These are phyloP conservation scores for Colletotrichum sp. DNA, from an alignment of 2,329 filamentous ascomycete genomes.

Conservation along the genomic window DNA sequence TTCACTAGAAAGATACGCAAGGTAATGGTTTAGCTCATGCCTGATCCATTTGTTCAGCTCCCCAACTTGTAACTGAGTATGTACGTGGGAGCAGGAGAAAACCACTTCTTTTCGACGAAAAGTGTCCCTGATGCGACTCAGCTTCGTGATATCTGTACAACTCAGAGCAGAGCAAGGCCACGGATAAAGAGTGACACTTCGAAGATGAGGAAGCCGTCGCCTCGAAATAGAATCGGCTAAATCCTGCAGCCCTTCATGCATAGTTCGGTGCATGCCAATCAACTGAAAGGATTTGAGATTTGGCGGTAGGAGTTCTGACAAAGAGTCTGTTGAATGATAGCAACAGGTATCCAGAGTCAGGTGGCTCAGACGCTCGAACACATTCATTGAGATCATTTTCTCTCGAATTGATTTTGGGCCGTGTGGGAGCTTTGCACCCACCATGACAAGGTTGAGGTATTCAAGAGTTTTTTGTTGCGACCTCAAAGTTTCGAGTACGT, in stretches of 20 bases:
- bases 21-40: too few relatives aligned
- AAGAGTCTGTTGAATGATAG: neutral
- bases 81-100: neutral
- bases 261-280: neutral
- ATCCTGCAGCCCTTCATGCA: neutral
- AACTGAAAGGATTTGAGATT: neutral
- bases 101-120: neutral
- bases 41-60: neutral
- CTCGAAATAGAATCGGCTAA: accelerated
- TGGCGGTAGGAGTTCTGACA: neutral
- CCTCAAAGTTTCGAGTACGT: neutral
- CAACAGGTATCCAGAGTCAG: neutral
- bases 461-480: neutral
- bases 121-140: neutral
- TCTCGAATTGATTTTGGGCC: neutral
- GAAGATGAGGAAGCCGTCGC: neutral
- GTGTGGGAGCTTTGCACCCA: neutral
- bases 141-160: neutral
- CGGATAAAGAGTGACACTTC: neutral
- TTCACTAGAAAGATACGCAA: too few relatives aligned
- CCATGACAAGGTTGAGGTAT: neutral
- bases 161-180: neutral
- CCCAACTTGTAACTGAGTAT: neutral
- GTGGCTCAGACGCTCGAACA: neutral
- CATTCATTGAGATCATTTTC: neutral